Percentiles rank a stretch among this genome's conserved stretches.
These are phyloP conservation scores for Tulasnella sp. DNA, from an alignment of 768 basidiomycete species.

Conservation along the genomic window DNA sequence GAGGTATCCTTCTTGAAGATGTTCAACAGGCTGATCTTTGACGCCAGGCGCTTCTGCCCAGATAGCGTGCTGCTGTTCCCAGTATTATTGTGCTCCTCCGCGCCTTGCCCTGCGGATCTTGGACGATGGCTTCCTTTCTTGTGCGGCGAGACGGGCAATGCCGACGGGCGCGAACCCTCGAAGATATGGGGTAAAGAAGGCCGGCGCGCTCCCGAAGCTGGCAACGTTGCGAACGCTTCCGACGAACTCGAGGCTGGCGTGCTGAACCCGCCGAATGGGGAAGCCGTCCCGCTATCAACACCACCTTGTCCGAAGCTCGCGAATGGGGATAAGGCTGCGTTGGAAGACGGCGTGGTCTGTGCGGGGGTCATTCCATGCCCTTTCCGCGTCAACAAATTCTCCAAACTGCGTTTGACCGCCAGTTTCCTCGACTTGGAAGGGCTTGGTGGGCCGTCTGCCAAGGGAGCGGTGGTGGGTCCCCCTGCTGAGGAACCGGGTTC, in stretches of 20 bases:
- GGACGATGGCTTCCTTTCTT: conserved; percentile 43
- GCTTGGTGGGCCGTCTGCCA: neutral
- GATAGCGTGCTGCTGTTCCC: conserved; percentile 24
- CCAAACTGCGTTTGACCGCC: conserved; percentile 71
- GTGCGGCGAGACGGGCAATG: conserved; percentile 26
- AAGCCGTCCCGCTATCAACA: neutral
- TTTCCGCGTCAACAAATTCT: conserved; percentile 51
- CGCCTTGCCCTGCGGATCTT: conserved; percentile 62
- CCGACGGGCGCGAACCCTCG: conserved; percentile 27
- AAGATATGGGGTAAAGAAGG: conserved; percentile 61
- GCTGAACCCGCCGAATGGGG: conserved; percentile 28
- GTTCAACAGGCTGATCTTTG: conserved; percentile 24
- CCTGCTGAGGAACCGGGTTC: conserved; percentile 21
- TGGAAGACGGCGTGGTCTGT: conserved; percentile 27
- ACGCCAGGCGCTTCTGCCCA: conserved; percentile 17
- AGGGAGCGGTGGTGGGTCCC: neutral
- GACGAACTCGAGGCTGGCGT: conserved; percentile 19
- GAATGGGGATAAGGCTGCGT: conserved; percentile 23
- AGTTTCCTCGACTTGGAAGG: conserved; percentile 34
- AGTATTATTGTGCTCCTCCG: conserved; percentile 33
- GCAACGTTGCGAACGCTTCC: conserved; percentile 32
- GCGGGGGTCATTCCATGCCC: conserved; percentile 26
- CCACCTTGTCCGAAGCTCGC: conserved; percentile 23
- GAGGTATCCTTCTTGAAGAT: conserved; percentile 20
- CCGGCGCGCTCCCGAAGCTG: conserved; percentile 35